phyloP scores from a whole-genome alignment of 371 early-diverging fungal species.

The Encephalitozoon hellem region DNA sequence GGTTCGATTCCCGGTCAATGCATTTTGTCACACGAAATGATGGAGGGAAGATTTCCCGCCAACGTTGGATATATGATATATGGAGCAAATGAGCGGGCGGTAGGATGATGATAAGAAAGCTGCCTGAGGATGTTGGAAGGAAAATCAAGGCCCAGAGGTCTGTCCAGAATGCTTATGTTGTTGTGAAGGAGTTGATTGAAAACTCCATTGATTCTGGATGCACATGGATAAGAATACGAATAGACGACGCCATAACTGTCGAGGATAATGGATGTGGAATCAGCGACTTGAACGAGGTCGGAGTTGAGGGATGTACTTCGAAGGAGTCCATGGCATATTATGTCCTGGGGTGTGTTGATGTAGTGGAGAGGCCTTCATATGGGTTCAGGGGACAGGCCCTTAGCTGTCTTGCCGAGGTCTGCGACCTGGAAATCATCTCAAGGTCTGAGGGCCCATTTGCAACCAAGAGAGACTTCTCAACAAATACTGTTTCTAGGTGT shows the following conservation, averaged over 20 bases:
- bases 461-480: conserved; percentile 8
- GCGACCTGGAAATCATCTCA: conserved; percentile 48
- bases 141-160: conserved; percentile 45
- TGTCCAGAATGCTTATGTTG: conserved; percentile 17
- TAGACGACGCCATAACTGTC: conserved; percentile 53
- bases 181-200: conserved; percentile 83
- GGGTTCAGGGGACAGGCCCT: conserved; percentile 60
- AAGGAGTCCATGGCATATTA: conserved; percentile 40
- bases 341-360: conserved; percentile 18
- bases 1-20: conserved; percentile 59
- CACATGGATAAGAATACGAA: conserved; percentile 67
- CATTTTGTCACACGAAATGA: neutral
- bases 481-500: neutral
- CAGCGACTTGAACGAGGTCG: conserved; percentile 8
- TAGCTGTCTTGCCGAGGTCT: conserved; percentile 42
- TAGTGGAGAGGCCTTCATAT: conserved; percentile 19
- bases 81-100: neutral
- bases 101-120: conserved; percentile 22
- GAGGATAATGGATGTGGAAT: conserved; percentile 59
- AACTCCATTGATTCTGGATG: conserved; percentile 86
- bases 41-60: neutral
- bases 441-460: neutral
- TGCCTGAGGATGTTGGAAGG: conserved; percentile 2
- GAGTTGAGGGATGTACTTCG: conserved; percentile 37
- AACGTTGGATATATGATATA: neutral